These are phyloP conservation scores for Neopestalotiopsis rosae DNA, from an alignment of 2,329 filamentous ascomycete species.

Conservation along the genomic window DNA sequence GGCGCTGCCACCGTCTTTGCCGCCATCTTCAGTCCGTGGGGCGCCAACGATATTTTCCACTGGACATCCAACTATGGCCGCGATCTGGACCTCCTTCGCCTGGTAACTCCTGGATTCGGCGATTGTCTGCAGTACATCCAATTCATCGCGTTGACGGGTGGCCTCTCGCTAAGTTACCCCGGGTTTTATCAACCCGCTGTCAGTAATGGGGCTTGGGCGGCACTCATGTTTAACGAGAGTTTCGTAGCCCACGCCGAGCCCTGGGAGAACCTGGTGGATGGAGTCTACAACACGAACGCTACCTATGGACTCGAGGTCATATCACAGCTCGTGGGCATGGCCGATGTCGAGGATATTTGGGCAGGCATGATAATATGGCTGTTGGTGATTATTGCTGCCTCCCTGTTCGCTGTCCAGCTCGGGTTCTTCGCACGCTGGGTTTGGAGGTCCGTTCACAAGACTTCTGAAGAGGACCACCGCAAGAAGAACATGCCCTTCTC, in stretches of 20 bases:
- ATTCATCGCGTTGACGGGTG: conserved; percentile 87
- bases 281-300: conserved; percentile 82
- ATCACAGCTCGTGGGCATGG: conserved; percentile 84
- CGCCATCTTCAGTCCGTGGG: conserved; percentile 92
- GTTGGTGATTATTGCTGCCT: conserved; percentile 72
- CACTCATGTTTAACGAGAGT: conserved; percentile 91
- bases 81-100: conserved; percentile 86
- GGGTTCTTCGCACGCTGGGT: conserved; percentile 81
- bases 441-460: conserved; percentile 72
- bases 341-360: conserved; percentile 81
- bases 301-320: conserved; percentile 81
- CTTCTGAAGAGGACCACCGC: conserved; percentile 83
- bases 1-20: conserved; percentile 84
- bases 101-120: conserved; percentile 95
- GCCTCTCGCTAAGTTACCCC: conserved; percentile 85
- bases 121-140: conserved; percentile 98
- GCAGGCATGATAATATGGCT: conserved; percentile 93
- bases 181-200: conserved; percentile 93
- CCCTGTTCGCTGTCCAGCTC: conserved; percentile 74
- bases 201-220: conserved; percentile 87
- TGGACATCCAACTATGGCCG: conserved; percentile 99
- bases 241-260: conserved; percentile 74
- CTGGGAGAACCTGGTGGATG: conserved; percentile 74
- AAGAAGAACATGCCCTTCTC: conserved; percentile 92
- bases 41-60: conserved; percentile 84